Evolutionary conservation across 2,329 filamentous ascomycete species (phyloP).

Genomic region (Fusarium sp.): DNA sequence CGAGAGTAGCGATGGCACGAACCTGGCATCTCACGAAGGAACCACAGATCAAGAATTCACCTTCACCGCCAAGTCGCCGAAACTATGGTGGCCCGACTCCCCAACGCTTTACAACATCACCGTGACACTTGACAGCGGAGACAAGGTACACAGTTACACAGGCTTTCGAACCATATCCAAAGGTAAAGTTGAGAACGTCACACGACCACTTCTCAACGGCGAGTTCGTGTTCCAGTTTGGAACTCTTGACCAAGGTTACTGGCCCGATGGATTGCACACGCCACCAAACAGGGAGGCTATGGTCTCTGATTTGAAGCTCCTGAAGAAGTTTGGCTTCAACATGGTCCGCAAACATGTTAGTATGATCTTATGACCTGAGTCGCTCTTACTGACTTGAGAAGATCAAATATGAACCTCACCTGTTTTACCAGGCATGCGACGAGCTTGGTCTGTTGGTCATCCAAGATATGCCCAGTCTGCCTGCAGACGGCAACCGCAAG

Average conservation of each 20-base stretch:
- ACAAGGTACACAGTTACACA: slow-evolving; percentile 72
- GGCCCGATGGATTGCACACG: slow-evolving; percentile 76
- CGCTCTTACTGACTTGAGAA: slow-evolving; percentile 11
- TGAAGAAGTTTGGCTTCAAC: slow-evolving; percentile 77
- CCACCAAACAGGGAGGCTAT: slow-evolving; percentile 75
- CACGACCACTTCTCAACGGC: slow-evolving; percentile 74
- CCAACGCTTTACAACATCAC: slow-evolving; percentile 74
- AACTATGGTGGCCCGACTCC: slow-evolving; percentile 73
- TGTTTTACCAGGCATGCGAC: slow-evolving; percentile 77
- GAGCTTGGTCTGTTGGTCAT: slow-evolving; percentile 74
- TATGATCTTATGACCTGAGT: rapidly evolving
- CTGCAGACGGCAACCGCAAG: slow-evolving; percentile 42
- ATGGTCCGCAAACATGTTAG: slow-evolving; percentile 77
- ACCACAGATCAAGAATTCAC: slow-evolving; percentile 63
- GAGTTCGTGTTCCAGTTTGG: slow-evolving; percentile 76
- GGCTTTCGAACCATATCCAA: slow-evolving; percentile 74
- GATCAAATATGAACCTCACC: slow-evolving; percentile 75
- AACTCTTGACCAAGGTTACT: slow-evolving; percentile 77
- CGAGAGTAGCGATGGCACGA: background rate
- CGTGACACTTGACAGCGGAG: slow-evolving; percentile 59
- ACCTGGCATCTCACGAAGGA: slow-evolving; percentile 8
- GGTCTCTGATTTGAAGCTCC: slow-evolving; percentile 71
- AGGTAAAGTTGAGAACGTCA: slow-evolving; percentile 67
- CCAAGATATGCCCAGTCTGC: slow-evolving; percentile 77
- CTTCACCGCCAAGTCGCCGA: slow-evolving; percentile 65